A percentile compares a stretch with the other conserved stretches of the same genome.
These are phyloP conservation scores for Schizophyllum commune DNA, from an alignment of 1,284 basidiomycete species.

Conservation along the genomic window DNA sequence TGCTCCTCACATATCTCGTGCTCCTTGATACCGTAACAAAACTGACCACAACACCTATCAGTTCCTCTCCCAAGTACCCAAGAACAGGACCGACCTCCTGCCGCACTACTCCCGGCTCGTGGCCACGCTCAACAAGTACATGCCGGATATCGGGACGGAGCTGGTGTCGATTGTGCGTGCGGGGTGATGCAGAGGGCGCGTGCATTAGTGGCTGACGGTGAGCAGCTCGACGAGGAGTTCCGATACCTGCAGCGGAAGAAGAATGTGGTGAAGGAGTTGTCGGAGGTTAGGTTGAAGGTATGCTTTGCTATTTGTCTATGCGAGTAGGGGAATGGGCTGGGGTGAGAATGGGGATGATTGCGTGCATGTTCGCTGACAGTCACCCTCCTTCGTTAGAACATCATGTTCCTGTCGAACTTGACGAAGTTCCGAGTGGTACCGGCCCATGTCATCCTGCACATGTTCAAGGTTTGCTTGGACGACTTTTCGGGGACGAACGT, in stretches of 20 bases:
- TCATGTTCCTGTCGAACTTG: conserved; percentile 83
- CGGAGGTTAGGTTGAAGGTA: conserved; percentile 81
- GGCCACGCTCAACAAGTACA: conserved; percentile 84
- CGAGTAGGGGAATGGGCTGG: too few species aligned
- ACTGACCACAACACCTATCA: too few species aligned
- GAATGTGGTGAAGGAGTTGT: conserved; percentile 83
- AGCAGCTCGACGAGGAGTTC: conserved; percentile 94
- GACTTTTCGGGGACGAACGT: conserved; percentile 91
- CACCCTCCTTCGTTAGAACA: too few species aligned
- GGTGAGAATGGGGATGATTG: too few species aligned
- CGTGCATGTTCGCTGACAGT: too few species aligned
- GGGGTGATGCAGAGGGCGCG: not conserved
- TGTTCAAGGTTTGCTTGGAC: conserved; percentile 95
- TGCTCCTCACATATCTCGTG: not conserved
- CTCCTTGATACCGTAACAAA: too few species aligned
- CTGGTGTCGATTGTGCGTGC: conserved; percentile 68
- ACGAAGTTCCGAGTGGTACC: conserved; percentile 96
- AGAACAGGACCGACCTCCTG: conserved; percentile 84
- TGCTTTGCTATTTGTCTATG: conserved; percentile 6
- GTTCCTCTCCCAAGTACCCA: conserved; percentile 83
- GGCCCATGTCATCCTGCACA: conserved; percentile 87
- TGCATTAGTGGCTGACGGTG: too few species aligned
- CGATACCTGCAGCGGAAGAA: conserved; percentile 94
- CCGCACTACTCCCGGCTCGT: conserved; percentile 91
- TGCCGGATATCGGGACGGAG: conserved; percentile 88